Evolutionary conservation across 345 rosid species (phyloP).

Genomic region (Populus ilicifolia): DNA sequence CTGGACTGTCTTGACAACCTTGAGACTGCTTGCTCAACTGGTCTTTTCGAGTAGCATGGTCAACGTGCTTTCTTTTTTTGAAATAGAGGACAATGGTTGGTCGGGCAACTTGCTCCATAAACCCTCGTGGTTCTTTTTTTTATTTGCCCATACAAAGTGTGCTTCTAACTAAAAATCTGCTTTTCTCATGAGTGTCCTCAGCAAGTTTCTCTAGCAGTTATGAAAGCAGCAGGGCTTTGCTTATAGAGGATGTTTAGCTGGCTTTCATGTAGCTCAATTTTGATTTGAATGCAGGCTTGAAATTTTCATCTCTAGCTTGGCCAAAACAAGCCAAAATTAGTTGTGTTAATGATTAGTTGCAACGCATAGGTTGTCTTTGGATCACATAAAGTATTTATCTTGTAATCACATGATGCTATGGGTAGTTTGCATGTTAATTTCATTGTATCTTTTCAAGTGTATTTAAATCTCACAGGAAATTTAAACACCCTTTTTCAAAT

Average conservation of each 20-base stretch:
- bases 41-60: background rate
- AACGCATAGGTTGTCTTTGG: background rate
- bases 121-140: background rate
- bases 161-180: background rate
- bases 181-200: background rate
- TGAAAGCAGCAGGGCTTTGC: background rate
- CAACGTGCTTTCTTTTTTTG: background rate
- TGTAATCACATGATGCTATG: background rate
- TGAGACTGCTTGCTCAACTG: background rate
- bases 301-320: background rate
- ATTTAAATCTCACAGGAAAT: background rate
- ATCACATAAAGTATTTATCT: background rate
- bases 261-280: background rate
- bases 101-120: background rate
- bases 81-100: background rate
- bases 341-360: background rate
- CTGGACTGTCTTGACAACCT: background rate
- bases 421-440: background rate
- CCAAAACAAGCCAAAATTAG: background rate
- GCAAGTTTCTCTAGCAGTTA: background rate
- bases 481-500: constrained; percentile 1
- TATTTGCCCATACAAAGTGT: background rate
- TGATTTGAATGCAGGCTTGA: background rate
- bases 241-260: background rate
- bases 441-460: background rate